Evolutionary conservation across 768 basidiomycete species (phyloP).

Genomic region (Plicaturopsis crispa): DNA sequence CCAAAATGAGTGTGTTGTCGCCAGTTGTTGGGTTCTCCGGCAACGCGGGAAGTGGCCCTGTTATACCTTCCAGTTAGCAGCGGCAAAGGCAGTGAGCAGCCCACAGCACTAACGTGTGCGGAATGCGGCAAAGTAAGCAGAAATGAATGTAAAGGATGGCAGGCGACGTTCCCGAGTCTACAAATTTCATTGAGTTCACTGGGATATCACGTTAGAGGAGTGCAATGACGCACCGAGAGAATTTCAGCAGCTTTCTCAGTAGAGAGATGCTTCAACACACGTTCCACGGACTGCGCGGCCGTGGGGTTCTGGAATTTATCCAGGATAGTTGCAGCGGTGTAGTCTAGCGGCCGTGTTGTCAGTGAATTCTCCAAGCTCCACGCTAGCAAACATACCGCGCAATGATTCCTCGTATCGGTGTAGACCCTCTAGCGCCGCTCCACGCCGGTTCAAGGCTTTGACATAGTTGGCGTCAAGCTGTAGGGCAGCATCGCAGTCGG

Average conservation of each 20-base stretch:
- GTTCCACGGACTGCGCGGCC: slow-evolving; percentile 78
- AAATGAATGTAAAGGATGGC: slow-evolving; percentile 87
- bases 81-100: slow-evolving; percentile 3
- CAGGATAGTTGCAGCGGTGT: slow-evolving; percentile 92
- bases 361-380: not conserved
- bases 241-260: slow-evolving; percentile 66
- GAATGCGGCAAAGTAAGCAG: slow-evolving; percentile 96
- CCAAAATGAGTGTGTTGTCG: slow-evolving; percentile 75
- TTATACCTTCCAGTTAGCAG: not conserved
- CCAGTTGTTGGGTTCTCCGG: slow-evolving; percentile 73
- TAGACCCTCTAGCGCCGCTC: slow-evolving; percentile 74
- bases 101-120: slow-evolving; percentile 56
- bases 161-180: slow-evolving; percentile 73
- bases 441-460: slow-evolving; percentile 88
- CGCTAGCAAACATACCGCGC: slow-evolving; percentile 45
- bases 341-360: slow-evolving; percentile 45
- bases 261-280: slow-evolving; percentile 83
- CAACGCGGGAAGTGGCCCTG: slow-evolving; percentile 62
- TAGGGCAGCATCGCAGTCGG: slow-evolving; percentile 86
- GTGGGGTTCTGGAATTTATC: slow-evolving; percentile 84
- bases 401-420: slow-evolving; percentile 69
- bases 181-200: not conserved
- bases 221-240: slow-evolving; percentile 40
- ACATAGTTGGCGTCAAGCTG: slow-evolving; percentile 78
- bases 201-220: not conserved